These are phyloP conservation scores for Xylaria multiplex DNA, from an alignment of 2,329 filamentous ascomycete species.

Conservation along the genomic window DNA sequence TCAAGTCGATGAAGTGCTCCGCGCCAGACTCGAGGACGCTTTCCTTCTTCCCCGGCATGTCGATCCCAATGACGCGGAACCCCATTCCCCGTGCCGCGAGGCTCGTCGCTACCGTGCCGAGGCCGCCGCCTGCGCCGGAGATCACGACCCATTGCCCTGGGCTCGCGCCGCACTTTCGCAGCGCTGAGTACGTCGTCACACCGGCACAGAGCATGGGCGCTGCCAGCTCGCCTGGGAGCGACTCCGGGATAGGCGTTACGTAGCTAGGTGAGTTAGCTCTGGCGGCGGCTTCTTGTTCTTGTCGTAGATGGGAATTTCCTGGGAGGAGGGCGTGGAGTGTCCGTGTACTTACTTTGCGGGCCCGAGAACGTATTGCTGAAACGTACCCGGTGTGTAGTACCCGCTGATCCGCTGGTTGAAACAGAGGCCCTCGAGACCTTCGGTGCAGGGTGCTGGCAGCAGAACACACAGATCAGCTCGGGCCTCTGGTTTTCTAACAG, in stretches of 20 bases:
- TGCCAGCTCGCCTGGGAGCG: constrained; percentile 31
- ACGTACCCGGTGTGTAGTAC: constrained; percentile 36
- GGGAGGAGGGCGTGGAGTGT: neutral
- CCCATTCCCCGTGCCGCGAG: constrained; percentile 32
- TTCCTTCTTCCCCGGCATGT: constrained; percentile 31
- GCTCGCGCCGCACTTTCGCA: constrained; percentile 32
- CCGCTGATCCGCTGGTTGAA: constrained; percentile 36
- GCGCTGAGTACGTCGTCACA: constrained; percentile 36
- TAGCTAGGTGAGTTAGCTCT: constrained; percentile 26
- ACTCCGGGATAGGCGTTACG: constrained; percentile 35
- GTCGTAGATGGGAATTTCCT: neutral
- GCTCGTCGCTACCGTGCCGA: constrained; percentile 33
- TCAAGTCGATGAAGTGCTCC: constrained; percentile 38
- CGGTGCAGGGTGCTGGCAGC: constrained; percentile 30
- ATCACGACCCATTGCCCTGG: constrained; percentile 37
- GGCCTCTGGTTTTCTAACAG: neutral
- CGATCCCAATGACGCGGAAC: constrained; percentile 37
- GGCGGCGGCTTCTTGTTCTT: neutral
- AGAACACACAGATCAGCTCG: constrained; percentile 16
- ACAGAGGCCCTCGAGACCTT: constrained; percentile 33
- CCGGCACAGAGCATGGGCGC: constrained; percentile 39
- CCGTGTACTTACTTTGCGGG: constrained; percentile 34
- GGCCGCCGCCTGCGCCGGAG: constrained; percentile 37
- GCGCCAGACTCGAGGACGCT: constrained; percentile 31
- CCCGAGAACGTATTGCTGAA: constrained; percentile 37